Evolutionary conservation across 1,284 basidiomycete genomes (phyloP), one percentile per base, ranked within the genome.

Genomic region (Ustilago nuda): DNA sequence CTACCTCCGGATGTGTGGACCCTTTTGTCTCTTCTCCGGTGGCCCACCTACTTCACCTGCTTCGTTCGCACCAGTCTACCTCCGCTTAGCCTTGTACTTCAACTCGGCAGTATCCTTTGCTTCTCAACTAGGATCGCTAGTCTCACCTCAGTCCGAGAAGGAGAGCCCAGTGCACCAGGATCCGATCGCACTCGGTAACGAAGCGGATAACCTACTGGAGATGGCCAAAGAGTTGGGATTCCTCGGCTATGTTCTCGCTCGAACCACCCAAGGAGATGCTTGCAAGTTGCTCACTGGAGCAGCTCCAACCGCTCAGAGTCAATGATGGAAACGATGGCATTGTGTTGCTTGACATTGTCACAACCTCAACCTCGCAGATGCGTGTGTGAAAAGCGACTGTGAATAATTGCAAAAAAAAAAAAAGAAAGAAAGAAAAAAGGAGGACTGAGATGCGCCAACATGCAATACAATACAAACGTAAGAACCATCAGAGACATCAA

Each of bases 1-100:
- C 62, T 78, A 74, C 53, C 54, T 68, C 13, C 72, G 76, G 27
- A 67, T 78, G 71, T 65, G 73, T n/a, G 72, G 70, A 27, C 67
- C 69, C 9, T 62, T 75, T 52, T 63, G 65, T 50, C 54, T 69
- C 32, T 69, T 75, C 35, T 75, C 65, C 4, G 76, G 71, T 39
- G 71, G 67, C 12, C 12, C 55, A 1, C 66, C 63, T 2, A 61
- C 51, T 1, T 39, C 36, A 1, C 15, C 69, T 4, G 68, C 37
- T 2, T 57, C 57, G 3, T 76, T 76, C 45, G 54, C 66, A 30
- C 54, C 65, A 8, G 58, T 76, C 4, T 76, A 76, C 48, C 56
- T 76, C 32, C 61, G 73, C 1, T 19, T 71, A 15, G 68, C 65
- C 12, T 62, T 76, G 12, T 69, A 61, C 54, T 72, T 67, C 35